Percentiles rank a stretch among this genome's conserved stretches.
Evolutionary conservation across 148 eudicot species (phyloP).

Genomic region (Camellia granthamiana): DNA sequence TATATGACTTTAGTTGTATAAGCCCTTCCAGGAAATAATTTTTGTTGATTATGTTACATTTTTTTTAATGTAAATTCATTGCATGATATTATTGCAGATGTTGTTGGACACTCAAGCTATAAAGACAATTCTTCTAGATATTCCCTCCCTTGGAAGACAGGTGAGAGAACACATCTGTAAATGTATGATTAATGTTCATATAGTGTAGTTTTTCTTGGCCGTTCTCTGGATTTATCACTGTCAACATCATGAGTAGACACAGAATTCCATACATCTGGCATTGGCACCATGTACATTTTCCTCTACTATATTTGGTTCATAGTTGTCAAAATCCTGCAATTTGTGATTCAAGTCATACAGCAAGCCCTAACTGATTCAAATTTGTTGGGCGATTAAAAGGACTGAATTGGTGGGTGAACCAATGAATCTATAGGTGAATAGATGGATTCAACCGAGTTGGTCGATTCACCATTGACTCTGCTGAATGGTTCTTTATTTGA

Average conservation of each 20-base stretch:
- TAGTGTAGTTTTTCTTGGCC: background rate
- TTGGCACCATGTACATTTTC: background rate
- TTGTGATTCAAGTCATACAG: background rate
- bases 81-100: constrained; percentile 56
- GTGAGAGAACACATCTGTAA: constrained; percentile 28
- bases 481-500: background rate
- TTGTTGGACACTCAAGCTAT: constrained; percentile 97
- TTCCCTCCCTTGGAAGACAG: constrained; percentile 96
- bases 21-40: background rate
- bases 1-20: background rate
- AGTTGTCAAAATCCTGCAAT: background rate
- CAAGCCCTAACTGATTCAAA: too few relatives aligned
- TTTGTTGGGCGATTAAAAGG: too few relatives aligned
- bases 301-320: background rate
- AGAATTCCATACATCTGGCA: background rate
- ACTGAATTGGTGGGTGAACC: too few relatives aligned
- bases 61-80: background rate
- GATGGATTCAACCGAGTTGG: background rate
- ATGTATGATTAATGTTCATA: background rate
- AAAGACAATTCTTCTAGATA: constrained; percentile 91
- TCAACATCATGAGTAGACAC: background rate
- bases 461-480: background rate
- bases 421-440: too few relatives aligned
- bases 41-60: background rate
- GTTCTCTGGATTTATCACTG: background rate